phyloP scores from a whole-genome alignment of 139 green algal genomes.

The Picochlorum sp. region DNA sequence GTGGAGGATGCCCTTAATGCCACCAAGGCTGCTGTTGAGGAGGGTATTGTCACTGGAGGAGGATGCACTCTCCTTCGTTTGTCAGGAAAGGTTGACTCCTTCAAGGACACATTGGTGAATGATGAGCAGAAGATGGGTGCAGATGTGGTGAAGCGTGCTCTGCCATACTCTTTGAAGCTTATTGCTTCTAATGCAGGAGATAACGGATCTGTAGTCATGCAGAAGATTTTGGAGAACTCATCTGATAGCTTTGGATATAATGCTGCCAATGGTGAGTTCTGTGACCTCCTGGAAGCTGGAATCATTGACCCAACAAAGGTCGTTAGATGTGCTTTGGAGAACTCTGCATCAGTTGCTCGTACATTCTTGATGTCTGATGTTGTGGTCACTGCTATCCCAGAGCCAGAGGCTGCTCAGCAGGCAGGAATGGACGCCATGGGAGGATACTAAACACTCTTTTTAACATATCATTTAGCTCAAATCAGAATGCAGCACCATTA shows the following conservation, averaged over 20 bases:
- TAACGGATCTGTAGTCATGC: constrained; percentile 94
- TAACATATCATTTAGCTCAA: neutral
- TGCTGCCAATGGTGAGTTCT: constrained; percentile 75
- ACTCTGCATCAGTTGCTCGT: constrained; percentile 88
- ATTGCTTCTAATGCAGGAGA: constrained; percentile 95
- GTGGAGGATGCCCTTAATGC: constrained; percentile 99
- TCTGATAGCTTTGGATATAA: constrained; percentile 98
- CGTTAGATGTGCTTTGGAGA: constrained; percentile 90
- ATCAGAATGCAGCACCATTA: neutral
- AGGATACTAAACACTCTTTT: constrained; percentile 35
- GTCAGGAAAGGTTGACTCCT: constrained; percentile 60
- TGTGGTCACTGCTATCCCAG: constrained; percentile 80
- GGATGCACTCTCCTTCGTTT: constrained; percentile 96
- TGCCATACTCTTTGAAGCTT: constrained; percentile 87
- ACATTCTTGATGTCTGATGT: constrained; percentile 96
- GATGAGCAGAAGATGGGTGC: constrained; percentile 93
- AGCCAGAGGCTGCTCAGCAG: constrained; percentile 43
- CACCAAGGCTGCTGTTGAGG: constrained; percentile 98
- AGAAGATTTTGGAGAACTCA: constrained; percentile 87
- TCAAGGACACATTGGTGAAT: constrained; percentile 73
- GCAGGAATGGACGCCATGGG: constrained; percentile 45
- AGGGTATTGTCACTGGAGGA: constrained; percentile 97
- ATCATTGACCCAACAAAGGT: constrained; percentile 99
- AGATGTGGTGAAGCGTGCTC: constrained; percentile 91
- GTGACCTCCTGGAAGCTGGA: constrained; percentile 90